Base-by-base conservation (phyloP, 768 basidiomycete genomes). In the Kwoniella newhampshirensis region DNA sequence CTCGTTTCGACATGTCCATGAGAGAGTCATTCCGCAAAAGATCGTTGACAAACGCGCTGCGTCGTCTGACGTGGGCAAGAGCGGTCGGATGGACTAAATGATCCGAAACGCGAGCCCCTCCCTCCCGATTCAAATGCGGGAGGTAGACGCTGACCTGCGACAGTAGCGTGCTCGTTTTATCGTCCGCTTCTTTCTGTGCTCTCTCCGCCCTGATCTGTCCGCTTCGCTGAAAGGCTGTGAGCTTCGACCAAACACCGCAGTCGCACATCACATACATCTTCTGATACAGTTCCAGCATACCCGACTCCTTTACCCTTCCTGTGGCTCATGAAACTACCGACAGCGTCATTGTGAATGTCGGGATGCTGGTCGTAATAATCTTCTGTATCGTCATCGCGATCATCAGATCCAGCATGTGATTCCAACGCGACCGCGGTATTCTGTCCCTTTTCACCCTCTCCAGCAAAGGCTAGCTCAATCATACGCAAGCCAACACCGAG, bases 1-100 rank as follows among this genome's bases (percentile, higher is more conserved):
- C 81, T 9, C 93, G 86, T 59, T 92, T 89, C 9, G 89, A 90
- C 91, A 96, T 94, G 70, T 96, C 93, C 41, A 89, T 83, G 44
- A 97, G 79, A 15, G 93, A 94, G 75, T 96, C 92, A 67, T 94
- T 94, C 60, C 89, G 82, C 37, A 96, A 81, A 39, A 96, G 83
- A 32, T 86, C 84, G 60, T 88, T 91, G 54, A 96, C 83, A 70
- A 85, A 85, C 71, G 91, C 93, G 79, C 96, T 96, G 30, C 92
- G 83, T 63, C 93, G 80, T 39, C 93, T 85, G 53, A 97, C 85
- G 77, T 93, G 93, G 9, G 91, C 90, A 35, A 97, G 80, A 2
- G 91, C 84, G 2, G 91, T 93, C 1, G 92, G 92, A 56, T 68
- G 66, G 8, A 74, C 68, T 9, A 67, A 82, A 68, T 89, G 93